Conservation (phyloP, 306 rosid species). For the Quercus mongolica region DNA sequence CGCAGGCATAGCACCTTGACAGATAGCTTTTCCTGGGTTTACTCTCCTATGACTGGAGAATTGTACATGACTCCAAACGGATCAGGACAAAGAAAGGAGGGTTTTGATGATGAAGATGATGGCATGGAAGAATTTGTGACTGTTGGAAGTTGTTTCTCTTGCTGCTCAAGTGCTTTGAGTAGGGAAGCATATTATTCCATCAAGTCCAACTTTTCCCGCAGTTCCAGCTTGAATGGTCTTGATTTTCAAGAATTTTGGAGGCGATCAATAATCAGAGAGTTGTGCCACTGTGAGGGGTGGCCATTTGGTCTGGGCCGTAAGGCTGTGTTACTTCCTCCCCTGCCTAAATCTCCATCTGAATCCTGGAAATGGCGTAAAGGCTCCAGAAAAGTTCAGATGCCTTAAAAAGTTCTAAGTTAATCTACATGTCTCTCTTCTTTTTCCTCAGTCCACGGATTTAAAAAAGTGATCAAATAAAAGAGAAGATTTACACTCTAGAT, state of each 20-base stretch:
- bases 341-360: slow-evolving; percentile 82
- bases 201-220: slow-evolving; percentile 60
- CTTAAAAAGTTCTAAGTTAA: background rate
- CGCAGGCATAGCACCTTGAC: slow-evolving; percentile 37
- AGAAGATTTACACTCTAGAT: background rate
- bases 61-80: slow-evolving; percentile 38
- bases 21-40: slow-evolving; percentile 54
- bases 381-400: slow-evolving; percentile 17
- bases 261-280: slow-evolving; percentile 65
- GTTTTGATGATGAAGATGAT: slow-evolving; percentile 21
- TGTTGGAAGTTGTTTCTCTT: slow-evolving; percentile 55
- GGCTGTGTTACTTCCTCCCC: slow-evolving; percentile 89
- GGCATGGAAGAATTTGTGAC: slow-evolving; percentile 65
- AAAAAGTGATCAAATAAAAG: background rate
- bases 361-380: slow-evolving; percentile 71
- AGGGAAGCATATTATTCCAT: slow-evolving; percentile 56
- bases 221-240: slow-evolving; percentile 60
- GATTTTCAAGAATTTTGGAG: slow-evolving; percentile 46
- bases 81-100: slow-evolving; percentile 16
- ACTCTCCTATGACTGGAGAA: slow-evolving; percentile 51
- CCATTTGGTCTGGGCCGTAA: slow-evolving; percentile 86
- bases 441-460: background rate
- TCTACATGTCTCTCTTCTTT: background rate
- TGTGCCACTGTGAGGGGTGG: slow-evolving; percentile 91
- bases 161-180: slow-evolving; percentile 52